These are phyloP conservation scores for Silybum marianum DNA, from an alignment of 129 eudicot genomes.

Conservation along the genomic window DNA sequence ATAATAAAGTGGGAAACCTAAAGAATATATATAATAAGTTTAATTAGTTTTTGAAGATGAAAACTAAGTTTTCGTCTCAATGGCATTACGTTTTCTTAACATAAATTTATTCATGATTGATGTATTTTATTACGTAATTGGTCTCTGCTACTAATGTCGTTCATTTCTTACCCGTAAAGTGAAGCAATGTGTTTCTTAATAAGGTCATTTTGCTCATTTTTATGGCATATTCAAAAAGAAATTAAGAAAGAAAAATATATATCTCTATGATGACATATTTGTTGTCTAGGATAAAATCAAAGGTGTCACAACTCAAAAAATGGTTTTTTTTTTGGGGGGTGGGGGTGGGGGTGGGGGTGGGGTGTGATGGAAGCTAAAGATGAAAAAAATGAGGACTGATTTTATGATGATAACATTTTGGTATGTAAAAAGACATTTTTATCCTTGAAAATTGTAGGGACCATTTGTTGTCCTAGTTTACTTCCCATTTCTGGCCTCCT, in stretches of 20 bases:
- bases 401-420: not conserved
- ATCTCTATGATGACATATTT: not conserved
- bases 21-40: too few species aligned
- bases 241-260: too few species aligned
- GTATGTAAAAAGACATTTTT: not conserved
- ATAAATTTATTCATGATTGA: too few species aligned
- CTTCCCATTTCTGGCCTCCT: conserved; percentile 26
- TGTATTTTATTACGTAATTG: too few species aligned
- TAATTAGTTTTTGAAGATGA: not conserved
- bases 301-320: conserved; percentile 2
- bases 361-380: conserved; percentile 8
- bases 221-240: too few species aligned
- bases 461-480: conserved; percentile 27
- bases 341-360: conserved; percentile 1
- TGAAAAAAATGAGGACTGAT: conserved; percentile 7
- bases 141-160: too few species aligned
- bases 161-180: too few species aligned
- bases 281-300: conserved; percentile 1
- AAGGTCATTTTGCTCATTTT: too few species aligned
- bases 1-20: too few species aligned
- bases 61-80: not conserved
- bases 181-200: too few species aligned
- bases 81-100: not conserved
- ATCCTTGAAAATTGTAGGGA: conserved; percentile 13
- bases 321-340: too few species aligned